These are phyloP conservation scores for Paragyromitra xinjiangensis DNA, from an alignment of 495 filamentous ascomycete genomes.

Conservation along the genomic window DNA sequence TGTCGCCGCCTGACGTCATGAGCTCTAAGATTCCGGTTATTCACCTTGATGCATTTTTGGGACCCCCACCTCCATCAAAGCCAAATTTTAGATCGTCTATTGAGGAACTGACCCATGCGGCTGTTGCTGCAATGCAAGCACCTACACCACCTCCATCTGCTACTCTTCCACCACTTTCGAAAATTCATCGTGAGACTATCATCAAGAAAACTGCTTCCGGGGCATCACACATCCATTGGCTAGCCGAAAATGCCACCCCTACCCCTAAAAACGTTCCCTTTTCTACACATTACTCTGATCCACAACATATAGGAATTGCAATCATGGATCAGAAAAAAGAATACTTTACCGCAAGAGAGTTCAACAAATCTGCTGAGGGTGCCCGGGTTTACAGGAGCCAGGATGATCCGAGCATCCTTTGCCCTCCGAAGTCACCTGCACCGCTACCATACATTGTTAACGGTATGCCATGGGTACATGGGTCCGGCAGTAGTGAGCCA, in stretches of 20 bases:
- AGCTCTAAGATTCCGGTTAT: constrained; percentile 42
- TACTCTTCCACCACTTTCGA: constrained; percentile 49
- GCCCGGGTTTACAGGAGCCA: constrained; percentile 21
- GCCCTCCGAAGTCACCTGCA: constrained; percentile 34
- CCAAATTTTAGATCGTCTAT: constrained; percentile 51
- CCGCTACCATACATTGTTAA: constrained; percentile 43
- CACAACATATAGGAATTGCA: constrained; percentile 26
- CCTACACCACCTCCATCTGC: constrained; percentile 44
- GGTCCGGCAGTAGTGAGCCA: constrained; percentile 39
- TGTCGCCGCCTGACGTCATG: constrained; percentile 44
- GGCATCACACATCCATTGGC: constrained; percentile 51
- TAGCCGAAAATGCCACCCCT: constrained; percentile 28
- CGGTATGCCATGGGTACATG: constrained; percentile 51
- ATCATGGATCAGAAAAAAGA: constrained; percentile 53
- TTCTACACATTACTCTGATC: constrained; percentile 25
- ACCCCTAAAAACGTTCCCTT: constrained; percentile 1
- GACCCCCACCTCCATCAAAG: constrained; percentile 22
- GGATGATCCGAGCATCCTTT: constrained; percentile 28
- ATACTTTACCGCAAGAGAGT: constrained; percentile 53
- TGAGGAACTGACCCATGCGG: constrained; percentile 49
- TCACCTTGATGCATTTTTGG: constrained; percentile 36
- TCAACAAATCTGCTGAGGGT: constrained; percentile 44
- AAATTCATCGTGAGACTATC: constrained; percentile 40
- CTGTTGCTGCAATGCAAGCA: constrained; percentile 50
- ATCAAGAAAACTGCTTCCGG: constrained; percentile 50